Conservation (phyloP, 202 grass and related monocot species). For the Schoenoplectus tabernaemontani region DNA sequence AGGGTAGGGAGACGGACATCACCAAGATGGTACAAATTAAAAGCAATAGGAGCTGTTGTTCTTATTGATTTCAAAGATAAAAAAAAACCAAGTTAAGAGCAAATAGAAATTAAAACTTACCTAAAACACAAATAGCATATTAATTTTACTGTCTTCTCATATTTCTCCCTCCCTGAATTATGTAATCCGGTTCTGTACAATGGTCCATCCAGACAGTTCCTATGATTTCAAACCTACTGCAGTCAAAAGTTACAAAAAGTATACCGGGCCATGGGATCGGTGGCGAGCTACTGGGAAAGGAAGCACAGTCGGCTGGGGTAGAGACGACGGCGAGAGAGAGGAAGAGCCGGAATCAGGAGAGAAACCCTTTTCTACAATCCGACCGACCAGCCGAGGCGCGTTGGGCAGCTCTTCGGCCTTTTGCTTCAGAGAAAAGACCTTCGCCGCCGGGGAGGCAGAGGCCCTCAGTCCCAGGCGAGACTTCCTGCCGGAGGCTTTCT, state of each 20-base stretch:
- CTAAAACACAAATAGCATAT: too few species aligned
- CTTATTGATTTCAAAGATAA: not conserved
- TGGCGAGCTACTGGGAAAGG: constrained; percentile 92
- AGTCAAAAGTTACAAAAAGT: not conserved
- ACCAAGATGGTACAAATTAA: too few species aligned
- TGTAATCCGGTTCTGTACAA: not conserved
- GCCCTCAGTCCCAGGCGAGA: not conserved
- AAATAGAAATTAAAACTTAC: too few species aligned
- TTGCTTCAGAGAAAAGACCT: constrained; percentile 26
- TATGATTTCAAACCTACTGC: not conserved
- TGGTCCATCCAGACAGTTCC: not conserved
- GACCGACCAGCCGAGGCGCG: constrained; percentile 46
- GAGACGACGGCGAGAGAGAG: constrained; percentile 28
- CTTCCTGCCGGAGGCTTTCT: not conserved
- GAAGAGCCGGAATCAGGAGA: constrained; percentile 16
- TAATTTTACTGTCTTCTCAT: not conserved
- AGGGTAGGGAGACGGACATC: too few species aligned
- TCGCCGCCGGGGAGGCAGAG: not conserved
- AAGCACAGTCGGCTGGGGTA: constrained; percentile 50
- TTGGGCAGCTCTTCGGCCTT: constrained; percentile 5
- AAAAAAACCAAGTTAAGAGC: not conserved
- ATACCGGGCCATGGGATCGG: constrained; percentile 85
- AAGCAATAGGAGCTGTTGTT: not conserved
- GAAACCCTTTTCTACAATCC: constrained; percentile 94
- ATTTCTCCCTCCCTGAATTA: not conserved